phyloP scores from a whole-genome alignment of 257 asterid species.

The Primulina tabacum region DNA sequence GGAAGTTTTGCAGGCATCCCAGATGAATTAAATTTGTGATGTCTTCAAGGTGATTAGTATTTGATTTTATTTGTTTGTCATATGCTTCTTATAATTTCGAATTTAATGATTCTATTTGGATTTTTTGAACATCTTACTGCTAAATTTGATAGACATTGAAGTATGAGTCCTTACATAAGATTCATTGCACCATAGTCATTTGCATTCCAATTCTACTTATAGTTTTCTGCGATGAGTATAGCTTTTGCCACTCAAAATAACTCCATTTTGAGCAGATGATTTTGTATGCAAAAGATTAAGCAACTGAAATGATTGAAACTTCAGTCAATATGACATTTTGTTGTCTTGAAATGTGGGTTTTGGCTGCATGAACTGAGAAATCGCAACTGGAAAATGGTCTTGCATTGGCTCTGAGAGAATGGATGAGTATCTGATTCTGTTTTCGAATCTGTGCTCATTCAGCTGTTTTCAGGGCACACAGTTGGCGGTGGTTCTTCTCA shows the following conservation, averaged over 20 bases:
- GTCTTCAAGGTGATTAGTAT: constrained; percentile 7
- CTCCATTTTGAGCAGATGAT: neutral
- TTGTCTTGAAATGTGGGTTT: constrained; percentile 1
- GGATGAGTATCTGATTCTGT: neutral
- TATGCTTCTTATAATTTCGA: neutral
- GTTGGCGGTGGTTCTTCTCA: neutral
- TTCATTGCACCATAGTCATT: neutral
- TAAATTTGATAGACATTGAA: constrained; percentile 14
- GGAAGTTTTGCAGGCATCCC: neutral
- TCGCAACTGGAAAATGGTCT: neutral
- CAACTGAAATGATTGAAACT: neutral
- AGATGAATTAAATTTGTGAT: neutral
- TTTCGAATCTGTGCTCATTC: neutral
- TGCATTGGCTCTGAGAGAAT: neutral
- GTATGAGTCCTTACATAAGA: neutral
- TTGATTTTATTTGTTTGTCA: neutral
- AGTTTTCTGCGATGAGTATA: neutral
- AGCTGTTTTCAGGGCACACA: neutral
- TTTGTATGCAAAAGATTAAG: neutral
- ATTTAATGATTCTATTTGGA: neutral
- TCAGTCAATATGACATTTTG: neutral
- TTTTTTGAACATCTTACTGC: neutral
- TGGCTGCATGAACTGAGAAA: constrained; percentile 4
- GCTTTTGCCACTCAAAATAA: constrained; percentile 1
- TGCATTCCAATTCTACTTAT: neutral